Conservation (phyloP, 2,329 filamentous ascomycete species). For the Dothistroma septosporum region DNA sequence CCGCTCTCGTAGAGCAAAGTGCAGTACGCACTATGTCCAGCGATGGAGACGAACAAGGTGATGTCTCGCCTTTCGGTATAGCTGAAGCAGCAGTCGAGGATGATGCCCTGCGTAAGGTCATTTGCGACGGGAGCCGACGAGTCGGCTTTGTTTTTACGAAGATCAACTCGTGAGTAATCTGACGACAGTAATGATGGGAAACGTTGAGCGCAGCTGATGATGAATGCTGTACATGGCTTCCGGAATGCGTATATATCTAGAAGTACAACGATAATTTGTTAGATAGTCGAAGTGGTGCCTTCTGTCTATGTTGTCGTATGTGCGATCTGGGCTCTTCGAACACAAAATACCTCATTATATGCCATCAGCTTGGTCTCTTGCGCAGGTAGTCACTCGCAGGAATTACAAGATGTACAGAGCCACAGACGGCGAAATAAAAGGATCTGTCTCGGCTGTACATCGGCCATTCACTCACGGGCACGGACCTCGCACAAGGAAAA, state of each 20-base stretch:
- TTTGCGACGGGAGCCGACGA: conserved; percentile 44
- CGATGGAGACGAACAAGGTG: conserved; percentile 32
- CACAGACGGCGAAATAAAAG: too few species aligned
- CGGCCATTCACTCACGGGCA: too few species aligned
- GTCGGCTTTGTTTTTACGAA: conserved; percentile 52
- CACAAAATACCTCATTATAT: too few species aligned
- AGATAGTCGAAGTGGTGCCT: too few species aligned
- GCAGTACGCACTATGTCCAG: conserved; percentile 25
- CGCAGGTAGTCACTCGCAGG: too few species aligned
- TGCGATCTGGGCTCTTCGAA: too few species aligned
- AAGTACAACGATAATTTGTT: too few species aligned
- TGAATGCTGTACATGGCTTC: not conserved
- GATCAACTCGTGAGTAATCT: conserved; percentile 16
- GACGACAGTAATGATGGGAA: not conserved
- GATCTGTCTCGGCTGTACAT: too few species aligned
- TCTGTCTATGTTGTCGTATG: too few species aligned
- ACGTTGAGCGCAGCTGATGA: not conserved
- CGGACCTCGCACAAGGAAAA: too few species aligned
- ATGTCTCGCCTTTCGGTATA: conserved; percentile 27
- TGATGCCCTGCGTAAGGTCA: conserved; percentile 46
- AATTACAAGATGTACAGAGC: too few species aligned
- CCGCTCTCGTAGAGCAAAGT: conserved; percentile 31
- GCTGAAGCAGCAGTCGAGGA: conserved; percentile 45
- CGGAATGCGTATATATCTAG: not conserved
- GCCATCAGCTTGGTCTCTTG: too few species aligned